Evolutionary conservation across 257 asterid genomes (phyloP).

Genomic region (Lycium ferocissimum): DNA sequence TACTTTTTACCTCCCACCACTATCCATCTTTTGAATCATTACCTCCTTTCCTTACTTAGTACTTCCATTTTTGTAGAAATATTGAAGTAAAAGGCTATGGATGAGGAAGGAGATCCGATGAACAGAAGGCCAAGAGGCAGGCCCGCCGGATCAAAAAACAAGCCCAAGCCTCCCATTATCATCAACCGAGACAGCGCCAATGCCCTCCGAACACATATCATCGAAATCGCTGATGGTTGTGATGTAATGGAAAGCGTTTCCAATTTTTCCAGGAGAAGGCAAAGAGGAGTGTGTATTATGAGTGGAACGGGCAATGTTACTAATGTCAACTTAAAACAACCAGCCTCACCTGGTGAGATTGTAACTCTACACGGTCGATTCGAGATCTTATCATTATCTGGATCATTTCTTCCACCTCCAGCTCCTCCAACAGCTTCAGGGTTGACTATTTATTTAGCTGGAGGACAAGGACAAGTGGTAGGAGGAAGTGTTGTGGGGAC

Average conservation of each 20-base stretch:
- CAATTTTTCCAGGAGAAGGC: conserved; percentile 25
- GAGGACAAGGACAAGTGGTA: conserved; percentile 23
- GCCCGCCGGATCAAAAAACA: conserved; percentile 9
- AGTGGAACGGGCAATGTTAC: conserved; percentile 26
- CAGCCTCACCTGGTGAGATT: conserved; percentile 26
- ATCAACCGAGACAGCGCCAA: conserved; percentile 27
- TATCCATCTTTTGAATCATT: no score
- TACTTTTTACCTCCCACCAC: no score
- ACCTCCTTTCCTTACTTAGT: not conserved
- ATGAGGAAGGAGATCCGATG: conserved; percentile 25
- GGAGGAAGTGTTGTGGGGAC: conserved; percentile 21
- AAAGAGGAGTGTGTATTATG: conserved; percentile 26
- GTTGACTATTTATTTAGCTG: conserved; percentile 27
- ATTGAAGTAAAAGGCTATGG: conserved; percentile 8
- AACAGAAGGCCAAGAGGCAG: conserved; percentile 19
- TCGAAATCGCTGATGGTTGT: conserved; percentile 26
- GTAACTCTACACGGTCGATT: conserved; percentile 23
- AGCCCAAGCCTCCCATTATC: conserved; percentile 20
- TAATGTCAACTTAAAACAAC: conserved; percentile 24
- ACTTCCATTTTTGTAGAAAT: not conserved
- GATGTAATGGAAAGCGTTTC: conserved; percentile 27
- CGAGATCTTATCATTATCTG: conserved; percentile 22
- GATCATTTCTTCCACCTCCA: not conserved
- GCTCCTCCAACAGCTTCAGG: conserved; percentile 17
- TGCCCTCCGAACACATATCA: conserved; percentile 24